Evolutionary conservation across 176 grass and related monocot species (phyloP).

Genomic region (Bromus sterilis): DNA sequence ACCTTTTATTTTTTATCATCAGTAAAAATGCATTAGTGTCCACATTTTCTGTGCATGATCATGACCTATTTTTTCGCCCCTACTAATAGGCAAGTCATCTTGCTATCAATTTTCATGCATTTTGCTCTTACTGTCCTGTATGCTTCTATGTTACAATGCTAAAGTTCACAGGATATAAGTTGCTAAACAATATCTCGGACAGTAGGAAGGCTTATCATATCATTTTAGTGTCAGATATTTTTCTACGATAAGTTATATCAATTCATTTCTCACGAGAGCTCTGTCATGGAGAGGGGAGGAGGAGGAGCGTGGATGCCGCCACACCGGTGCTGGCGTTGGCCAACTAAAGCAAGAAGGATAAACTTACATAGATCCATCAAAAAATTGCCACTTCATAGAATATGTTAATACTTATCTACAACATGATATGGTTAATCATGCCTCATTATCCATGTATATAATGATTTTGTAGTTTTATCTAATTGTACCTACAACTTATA

Average conservation of each 20-base stretch:
- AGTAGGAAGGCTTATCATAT: conserved; percentile 88
- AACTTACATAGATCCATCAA: too few relatives aligned
- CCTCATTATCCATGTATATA: too few relatives aligned
- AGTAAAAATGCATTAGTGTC: background rate
- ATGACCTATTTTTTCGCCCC: background rate
- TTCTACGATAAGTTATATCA: conserved; percentile 69
- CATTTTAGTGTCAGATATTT: conserved; percentile 82
- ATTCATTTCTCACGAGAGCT: conserved; percentile 19
- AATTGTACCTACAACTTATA: too few relatives aligned
- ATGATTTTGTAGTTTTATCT: too few relatives aligned
- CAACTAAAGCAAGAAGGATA: too few relatives aligned
- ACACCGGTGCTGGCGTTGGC: too few relatives aligned
- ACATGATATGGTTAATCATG: too few relatives aligned
- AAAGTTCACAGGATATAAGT: conserved; percentile 98
- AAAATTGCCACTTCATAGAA: too few relatives aligned
- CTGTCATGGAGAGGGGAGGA: too few relatives aligned
- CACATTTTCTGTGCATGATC: background rate
- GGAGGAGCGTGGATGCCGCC: too few relatives aligned
- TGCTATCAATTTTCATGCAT: background rate
- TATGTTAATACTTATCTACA: too few relatives aligned
- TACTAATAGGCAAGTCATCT: background rate
- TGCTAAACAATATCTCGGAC: conserved; percentile 84
- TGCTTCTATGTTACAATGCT: conserved; percentile 81
- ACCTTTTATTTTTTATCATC: conserved; percentile 11
- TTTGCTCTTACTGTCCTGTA: background rate